phyloP scores from a whole-genome alignment of 495 filamentous ascomycete species.

The Annulohypoxylon maeteangense region DNA sequence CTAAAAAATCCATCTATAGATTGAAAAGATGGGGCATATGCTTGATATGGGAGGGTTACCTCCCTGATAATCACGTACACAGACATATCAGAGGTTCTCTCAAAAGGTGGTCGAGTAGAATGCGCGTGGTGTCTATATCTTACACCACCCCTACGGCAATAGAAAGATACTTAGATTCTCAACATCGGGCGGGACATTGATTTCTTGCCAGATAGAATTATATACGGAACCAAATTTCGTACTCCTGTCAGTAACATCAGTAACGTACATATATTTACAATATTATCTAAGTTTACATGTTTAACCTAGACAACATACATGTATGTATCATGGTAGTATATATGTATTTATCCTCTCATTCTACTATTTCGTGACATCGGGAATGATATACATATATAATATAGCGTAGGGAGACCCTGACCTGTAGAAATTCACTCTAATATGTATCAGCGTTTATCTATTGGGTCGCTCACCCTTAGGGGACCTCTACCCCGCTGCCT shows the following conservation, averaged over 20 bases:
- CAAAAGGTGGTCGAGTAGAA: background rate
- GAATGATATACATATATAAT: too few species aligned
- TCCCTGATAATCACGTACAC: constrained; percentile 3
- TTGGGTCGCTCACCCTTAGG: background rate
- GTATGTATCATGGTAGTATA: too few species aligned
- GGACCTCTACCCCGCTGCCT: background rate
- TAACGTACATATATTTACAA: background rate
- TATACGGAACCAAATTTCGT: background rate
- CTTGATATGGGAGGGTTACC: constrained; percentile 48
- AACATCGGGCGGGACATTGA: background rate
- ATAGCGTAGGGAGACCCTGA: background rate
- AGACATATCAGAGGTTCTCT: background rate
- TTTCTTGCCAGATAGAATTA: background rate
- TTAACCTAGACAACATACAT: background rate
- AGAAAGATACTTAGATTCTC: background rate
- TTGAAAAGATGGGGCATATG: constrained; percentile 80
- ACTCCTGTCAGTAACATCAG: background rate
- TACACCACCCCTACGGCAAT: background rate
- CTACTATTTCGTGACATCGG: too few species aligned
- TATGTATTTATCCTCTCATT: background rate
- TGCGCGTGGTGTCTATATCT: background rate
- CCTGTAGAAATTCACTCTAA: background rate
- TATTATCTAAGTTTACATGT: background rate
- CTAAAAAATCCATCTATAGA: constrained; percentile 52
- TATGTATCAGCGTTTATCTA: background rate